Percentiles rank a stretch among this genome's conserved stretches.
phyloP scores from a whole-genome alignment of 2,329 filamentous ascomycete genomes.

The Fusarium foetens region DNA sequence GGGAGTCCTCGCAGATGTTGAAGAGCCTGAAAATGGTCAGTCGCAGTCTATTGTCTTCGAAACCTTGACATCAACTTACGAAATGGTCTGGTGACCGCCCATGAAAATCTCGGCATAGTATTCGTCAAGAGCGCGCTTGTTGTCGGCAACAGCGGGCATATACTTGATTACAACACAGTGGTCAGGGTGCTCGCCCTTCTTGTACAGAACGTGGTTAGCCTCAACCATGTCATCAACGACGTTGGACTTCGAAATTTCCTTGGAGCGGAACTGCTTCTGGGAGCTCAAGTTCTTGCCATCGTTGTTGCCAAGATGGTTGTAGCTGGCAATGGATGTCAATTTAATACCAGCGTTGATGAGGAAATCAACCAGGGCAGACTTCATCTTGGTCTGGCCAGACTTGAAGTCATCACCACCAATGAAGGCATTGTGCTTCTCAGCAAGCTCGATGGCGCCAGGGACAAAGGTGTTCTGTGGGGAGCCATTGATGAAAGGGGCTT shows the following conservation, averaged over 20 bases:
- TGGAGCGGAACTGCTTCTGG: slow-evolving; percentile 98
- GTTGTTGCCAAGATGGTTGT: slow-evolving; percentile 99
- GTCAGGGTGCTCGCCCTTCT: slow-evolving; percentile 92
- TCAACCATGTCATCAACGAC: slow-evolving; percentile 99
- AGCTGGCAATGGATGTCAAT: slow-evolving; percentile 96
- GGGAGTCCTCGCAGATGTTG: slow-evolving; percentile 99
- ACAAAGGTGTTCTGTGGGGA: slow-evolving; percentile 99
- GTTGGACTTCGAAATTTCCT: slow-evolving; percentile 99
- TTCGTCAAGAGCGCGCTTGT: slow-evolving; percentile 98
- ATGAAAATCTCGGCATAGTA: slow-evolving; percentile 99
- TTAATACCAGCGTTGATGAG: slow-evolving; percentile 99
- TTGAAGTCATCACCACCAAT: slow-evolving; percentile 99
- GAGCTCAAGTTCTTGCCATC: slow-evolving; percentile 99
- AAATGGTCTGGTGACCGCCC: slow-evolving; percentile 97
- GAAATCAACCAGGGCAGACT: slow-evolving; percentile 98
- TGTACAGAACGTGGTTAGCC: slow-evolving; percentile 91
- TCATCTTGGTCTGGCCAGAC: slow-evolving; percentile 99
- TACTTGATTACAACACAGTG: slow-evolving; percentile 99
- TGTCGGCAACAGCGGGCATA: slow-evolving; percentile 98
- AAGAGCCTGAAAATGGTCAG: slow-evolving; percentile 73
- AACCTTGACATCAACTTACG: slow-evolving; percentile 57
- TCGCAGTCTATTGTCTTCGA: not conserved
- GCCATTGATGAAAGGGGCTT: slow-evolving; percentile 96
- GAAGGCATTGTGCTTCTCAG: slow-evolving; percentile 86
- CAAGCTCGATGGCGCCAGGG: slow-evolving; percentile 88